Evolutionary conservation across 1,284 basidiomycete genomes (phyloP).

Genomic region (Malassezia pachydermatis): DNA sequence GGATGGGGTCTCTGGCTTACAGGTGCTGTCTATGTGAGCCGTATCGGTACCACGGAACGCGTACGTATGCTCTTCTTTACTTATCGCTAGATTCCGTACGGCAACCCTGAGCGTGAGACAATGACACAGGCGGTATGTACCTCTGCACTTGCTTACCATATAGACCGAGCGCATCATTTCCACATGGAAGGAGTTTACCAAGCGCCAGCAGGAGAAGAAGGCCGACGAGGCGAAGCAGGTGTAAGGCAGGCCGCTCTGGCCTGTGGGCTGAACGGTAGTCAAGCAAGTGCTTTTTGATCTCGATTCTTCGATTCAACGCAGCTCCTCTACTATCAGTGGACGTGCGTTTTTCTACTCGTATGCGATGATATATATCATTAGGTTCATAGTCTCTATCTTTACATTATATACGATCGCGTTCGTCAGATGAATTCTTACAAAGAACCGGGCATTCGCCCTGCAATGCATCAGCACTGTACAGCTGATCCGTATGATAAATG

Average conservation of each 20-base stretch:
- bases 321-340: too few relatives aligned
- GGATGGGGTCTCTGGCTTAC: slow-evolving; percentile 18
- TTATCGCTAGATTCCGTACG: slow-evolving; percentile 11
- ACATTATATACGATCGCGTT: too few relatives aligned
- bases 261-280: neutral
- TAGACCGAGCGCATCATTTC: slow-evolving; percentile 6
- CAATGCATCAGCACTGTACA: neutral
- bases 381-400: too few relatives aligned
- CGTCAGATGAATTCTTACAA: neutral
- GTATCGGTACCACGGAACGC: slow-evolving; percentile 12
- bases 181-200: neutral
- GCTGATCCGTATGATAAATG: neutral
- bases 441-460: neutral
- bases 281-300: neutral
- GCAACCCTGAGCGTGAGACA: slow-evolving; percentile 1
- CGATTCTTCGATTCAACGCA: too few relatives aligned
- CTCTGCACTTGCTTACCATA: neutral
- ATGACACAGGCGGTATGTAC: slow-evolving; percentile 11
- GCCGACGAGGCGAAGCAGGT: neutral
- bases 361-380: too few relatives aligned
- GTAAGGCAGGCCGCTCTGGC: neutral
- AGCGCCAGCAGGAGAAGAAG: neutral
- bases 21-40: slow-evolving; percentile 17
- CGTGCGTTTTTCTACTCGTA: too few relatives aligned
- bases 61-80: slow-evolving; percentile 1